A percentile compares a stretch with the other conserved stretches of the same genome.
Conservation (phyloP, 2,329 filamentous ascomycete genomes). For the Mollisiaceae sp. region DNA sequence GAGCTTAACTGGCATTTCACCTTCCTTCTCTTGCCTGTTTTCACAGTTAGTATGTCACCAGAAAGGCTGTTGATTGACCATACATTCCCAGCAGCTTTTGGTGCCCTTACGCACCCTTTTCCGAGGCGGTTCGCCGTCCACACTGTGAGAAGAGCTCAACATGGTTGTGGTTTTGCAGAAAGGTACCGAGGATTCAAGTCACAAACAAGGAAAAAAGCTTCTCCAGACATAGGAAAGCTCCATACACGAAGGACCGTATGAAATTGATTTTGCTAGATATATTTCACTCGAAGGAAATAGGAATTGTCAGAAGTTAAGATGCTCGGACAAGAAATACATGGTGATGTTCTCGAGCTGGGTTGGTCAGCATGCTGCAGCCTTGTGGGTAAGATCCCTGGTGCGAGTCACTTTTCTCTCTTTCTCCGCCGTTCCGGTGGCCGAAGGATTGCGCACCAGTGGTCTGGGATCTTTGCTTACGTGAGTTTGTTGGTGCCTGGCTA, state of each 20-base stretch:
- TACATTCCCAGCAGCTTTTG: slow-evolving; percentile 63
- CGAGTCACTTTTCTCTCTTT: not conserved
- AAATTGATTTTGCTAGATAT: too few relatives aligned
- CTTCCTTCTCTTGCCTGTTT: slow-evolving; percentile 51
- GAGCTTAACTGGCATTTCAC: slow-evolving; percentile 53
- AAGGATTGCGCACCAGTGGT: too few relatives aligned
- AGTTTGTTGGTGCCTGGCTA: not conserved
- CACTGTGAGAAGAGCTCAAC: slow-evolving; percentile 6
- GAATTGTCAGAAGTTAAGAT: not conserved
- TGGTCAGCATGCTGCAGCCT: slow-evolving; percentile 15
- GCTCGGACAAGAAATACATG: not conserved
- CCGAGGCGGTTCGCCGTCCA: slow-evolving; percentile 35
- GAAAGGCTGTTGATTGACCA: slow-evolving; percentile 32
- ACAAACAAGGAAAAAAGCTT: not conserved
- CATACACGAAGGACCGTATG: too few relatives aligned
- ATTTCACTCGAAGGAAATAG: not conserved
- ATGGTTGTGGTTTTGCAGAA: not conserved
- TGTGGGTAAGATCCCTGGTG: slow-evolving; percentile 3
- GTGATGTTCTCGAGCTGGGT: not conserved
- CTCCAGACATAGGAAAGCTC: not conserved
- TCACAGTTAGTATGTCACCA: not conserved
- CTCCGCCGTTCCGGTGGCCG: slow-evolving; percentile 4
- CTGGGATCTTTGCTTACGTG: not conserved
- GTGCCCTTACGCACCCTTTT: slow-evolving; percentile 55
- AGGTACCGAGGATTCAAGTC: not conserved